phyloP scores from a whole-genome alignment of 768 basidiomycete genomes.

The Coprinopsis strossmayeri region DNA sequence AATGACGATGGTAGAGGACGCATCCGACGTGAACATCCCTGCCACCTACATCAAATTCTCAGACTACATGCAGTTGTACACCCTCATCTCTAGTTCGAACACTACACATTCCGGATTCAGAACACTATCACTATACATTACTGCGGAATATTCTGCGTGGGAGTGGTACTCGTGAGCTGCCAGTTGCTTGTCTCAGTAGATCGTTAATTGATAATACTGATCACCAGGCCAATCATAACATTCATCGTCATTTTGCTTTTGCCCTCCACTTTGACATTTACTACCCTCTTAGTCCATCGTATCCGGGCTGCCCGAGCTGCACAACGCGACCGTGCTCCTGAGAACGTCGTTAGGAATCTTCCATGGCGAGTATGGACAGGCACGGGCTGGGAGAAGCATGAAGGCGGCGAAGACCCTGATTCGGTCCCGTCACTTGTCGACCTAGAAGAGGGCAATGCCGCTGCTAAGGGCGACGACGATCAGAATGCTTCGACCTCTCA shows the following conservation, averaged over 20 bases:
- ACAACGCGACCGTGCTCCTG: slow-evolving; percentile 77
- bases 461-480: slow-evolving; percentile 12
- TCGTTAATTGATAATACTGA: slow-evolving; percentile 8
- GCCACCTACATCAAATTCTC: slow-evolving; percentile 85
- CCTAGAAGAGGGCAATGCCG: slow-evolving; percentile 30
- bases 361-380: slow-evolving; percentile 85
- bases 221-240: slow-evolving; percentile 69
- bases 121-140: slow-evolving; percentile 72
- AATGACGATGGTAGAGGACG: slow-evolving; percentile 54
- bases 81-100: slow-evolving; percentile 68
- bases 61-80: slow-evolving; percentile 65
- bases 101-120: slow-evolving; percentile 72
- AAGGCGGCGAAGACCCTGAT: slow-evolving; percentile 30
- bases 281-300: slow-evolving; percentile 86
- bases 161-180: slow-evolving; percentile 84
- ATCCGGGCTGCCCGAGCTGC: slow-evolving; percentile 78
- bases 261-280: slow-evolving; percentile 82
- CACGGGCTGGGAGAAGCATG: slow-evolving; percentile 74
- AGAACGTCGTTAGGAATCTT: slow-evolving; percentile 68
- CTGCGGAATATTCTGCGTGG: slow-evolving; percentile 76
- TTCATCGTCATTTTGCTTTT: slow-evolving; percentile 85
- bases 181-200: slow-evolving; percentile 5
- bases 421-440: slow-evolving; percentile 26
- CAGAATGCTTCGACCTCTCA: slow-evolving; percentile 16
- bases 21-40: slow-evolving; percentile 77